Conservation (phyloP, 139 green algal genomes). For the Gonium pectorale region DNA sequence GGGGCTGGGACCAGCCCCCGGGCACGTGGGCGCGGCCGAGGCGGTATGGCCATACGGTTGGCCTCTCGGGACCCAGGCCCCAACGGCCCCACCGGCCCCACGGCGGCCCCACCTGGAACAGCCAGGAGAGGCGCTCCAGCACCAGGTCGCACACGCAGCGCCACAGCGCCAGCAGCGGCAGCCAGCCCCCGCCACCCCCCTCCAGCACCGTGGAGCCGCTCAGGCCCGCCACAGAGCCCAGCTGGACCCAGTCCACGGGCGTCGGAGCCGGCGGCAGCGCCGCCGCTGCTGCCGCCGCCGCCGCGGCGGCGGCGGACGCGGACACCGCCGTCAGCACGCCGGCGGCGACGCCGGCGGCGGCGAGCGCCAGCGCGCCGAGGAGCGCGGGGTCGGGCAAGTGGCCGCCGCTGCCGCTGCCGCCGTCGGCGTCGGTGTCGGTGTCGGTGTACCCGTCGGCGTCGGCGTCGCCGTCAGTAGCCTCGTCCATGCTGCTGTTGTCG, state of each 20-base stretch:
- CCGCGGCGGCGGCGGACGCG: not conserved
- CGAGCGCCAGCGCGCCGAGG: not conserved
- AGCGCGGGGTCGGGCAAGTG: not conserved
- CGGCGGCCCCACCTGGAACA: conserved; percentile 35
- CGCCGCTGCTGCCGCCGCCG: not conserved
- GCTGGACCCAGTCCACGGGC: conserved; percentile 21
- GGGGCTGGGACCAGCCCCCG: too few species aligned
- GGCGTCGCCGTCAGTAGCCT: not conserved
- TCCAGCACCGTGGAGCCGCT: not conserved
- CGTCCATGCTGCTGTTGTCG: not conserved
- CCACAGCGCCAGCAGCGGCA: conserved; percentile 5
- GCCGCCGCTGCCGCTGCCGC: too few species aligned
- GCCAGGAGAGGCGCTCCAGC: conserved; percentile 26
- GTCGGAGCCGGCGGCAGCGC: not conserved
- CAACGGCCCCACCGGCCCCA: too few species aligned
- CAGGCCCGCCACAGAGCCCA: conserved; percentile 1
- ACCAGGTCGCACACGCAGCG: not conserved
- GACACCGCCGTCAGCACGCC: conserved; percentile 1
- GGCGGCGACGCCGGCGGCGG: not conserved
- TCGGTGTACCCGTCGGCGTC: not conserved
- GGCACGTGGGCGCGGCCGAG: too few species aligned
- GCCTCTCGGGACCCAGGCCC: too few species aligned
- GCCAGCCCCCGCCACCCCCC: not conserved
- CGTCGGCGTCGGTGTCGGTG: too few species aligned
- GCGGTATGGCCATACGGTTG: too few species aligned